A percentile compares a stretch with the other conserved stretches of the same genome.
These are phyloP conservation scores for Pseudozyma sp. DNA, from an alignment of 1,284 basidiomycete species.

Conservation along the genomic window DNA sequence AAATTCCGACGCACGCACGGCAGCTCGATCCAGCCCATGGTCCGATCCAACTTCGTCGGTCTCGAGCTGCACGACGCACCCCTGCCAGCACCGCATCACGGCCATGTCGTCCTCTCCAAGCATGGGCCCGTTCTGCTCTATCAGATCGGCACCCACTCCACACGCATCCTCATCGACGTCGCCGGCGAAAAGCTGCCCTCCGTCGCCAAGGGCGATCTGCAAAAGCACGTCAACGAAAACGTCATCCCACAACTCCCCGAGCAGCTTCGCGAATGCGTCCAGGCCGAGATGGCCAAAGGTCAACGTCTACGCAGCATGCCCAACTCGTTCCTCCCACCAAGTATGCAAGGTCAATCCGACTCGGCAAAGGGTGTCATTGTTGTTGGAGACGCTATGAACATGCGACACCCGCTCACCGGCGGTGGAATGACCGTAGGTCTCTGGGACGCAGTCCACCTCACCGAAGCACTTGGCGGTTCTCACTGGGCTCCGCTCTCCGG, in stretches of 20 bases:
- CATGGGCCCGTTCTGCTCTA: constrained; percentile 87
- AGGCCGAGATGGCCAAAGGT: constrained; percentile 52
- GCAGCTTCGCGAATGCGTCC: constrained; percentile 56
- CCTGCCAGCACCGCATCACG: constrained; percentile 84
- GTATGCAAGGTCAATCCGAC: constrained; percentile 78
- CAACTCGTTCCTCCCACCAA: constrained; percentile 90
- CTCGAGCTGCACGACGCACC: constrained; percentile 79
- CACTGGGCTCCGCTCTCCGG: constrained; percentile 53
- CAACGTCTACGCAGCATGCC: constrained; percentile 81
- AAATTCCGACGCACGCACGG: constrained; percentile 75
- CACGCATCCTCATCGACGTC: constrained; percentile 92
- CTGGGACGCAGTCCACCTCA: constrained; percentile 66
- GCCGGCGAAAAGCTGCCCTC: constrained; percentile 82
- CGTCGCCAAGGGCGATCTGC: constrained; percentile 74
- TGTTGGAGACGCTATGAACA: constrained; percentile 97
- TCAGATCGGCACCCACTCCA: constrained; percentile 80
- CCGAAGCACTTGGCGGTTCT: constrained; percentile 58
- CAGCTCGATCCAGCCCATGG: constrained; percentile 72
- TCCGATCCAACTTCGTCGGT: constrained; percentile 84
- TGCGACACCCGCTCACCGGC: constrained; percentile 97
- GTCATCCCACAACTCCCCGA: constrained; percentile 63
- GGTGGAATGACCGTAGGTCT: constrained; percentile 71
- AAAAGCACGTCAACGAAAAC: constrained; percentile 52
- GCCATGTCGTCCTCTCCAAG: constrained; percentile 82
- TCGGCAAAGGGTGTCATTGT: constrained; percentile 80